Evolutionary conservation across 177 flowering plant genomes (phyloP).

Genomic region (Vitis hybrid): DNA sequence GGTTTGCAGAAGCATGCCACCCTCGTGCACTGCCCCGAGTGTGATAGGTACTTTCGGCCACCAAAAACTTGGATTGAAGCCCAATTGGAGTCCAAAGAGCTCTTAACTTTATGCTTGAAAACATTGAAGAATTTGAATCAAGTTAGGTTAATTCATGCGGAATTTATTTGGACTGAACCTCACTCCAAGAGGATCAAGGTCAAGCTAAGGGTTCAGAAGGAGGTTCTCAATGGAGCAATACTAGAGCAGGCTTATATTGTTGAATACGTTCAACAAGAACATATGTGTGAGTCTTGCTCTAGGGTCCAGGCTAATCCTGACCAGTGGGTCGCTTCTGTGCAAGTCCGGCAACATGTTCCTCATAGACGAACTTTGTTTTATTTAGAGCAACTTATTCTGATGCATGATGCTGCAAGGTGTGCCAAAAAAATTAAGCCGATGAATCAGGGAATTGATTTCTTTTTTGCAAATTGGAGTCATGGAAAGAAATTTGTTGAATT

Average conservation of each 20-base stretch:
- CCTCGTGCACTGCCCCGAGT: conserved; percentile 35
- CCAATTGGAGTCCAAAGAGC: conserved; percentile 35
- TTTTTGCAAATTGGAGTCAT: conserved; percentile 33
- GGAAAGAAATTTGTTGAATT: conserved; percentile 36
- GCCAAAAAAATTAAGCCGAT: conserved; percentile 37
- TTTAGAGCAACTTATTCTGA: conserved; percentile 36
- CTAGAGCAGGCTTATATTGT: conserved; percentile 37
- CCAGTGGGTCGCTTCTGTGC: conserved; percentile 42
- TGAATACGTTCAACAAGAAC: conserved; percentile 32
- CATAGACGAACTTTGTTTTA: conserved; percentile 39
- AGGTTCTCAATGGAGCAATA: conserved; percentile 37
- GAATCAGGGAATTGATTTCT: conserved; percentile 43
- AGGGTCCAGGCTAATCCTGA: conserved; percentile 45
- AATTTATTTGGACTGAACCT: conserved; percentile 43
- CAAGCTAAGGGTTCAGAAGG: conserved; percentile 33
- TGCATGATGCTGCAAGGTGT: conserved; percentile 35
- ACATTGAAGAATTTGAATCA: conserved; percentile 21
- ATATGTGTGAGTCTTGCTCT: conserved; percentile 35
- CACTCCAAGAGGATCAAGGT: conserved; percentile 43
- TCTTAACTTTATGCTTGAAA: conserved; percentile 30
- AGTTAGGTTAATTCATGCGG: conserved; percentile 28
- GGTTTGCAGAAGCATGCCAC: conserved; percentile 30
- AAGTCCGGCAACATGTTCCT: conserved; percentile 40
- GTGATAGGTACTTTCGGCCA: conserved; percentile 35
- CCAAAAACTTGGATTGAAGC: conserved; percentile 40